phyloP scores from a whole-genome alignment of 2,329 filamentous ascomycete genomes.

The Penicillium vulpinum region DNA sequence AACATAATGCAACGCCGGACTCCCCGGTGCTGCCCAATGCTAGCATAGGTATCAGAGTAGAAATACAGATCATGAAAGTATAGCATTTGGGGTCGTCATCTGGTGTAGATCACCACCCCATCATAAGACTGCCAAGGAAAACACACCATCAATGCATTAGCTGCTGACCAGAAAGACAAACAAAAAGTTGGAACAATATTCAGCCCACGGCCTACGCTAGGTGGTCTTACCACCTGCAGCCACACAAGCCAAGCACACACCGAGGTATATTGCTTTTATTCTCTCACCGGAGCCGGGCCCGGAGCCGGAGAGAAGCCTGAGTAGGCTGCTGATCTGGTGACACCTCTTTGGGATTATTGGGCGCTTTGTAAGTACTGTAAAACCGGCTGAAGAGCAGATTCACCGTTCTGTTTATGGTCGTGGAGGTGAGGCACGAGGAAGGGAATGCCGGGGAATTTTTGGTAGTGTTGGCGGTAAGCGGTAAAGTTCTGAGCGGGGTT shows the following conservation, averaged over 20 bases:
- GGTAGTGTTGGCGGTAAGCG: conserved; percentile 37
- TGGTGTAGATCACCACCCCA: neutral
- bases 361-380: conserved; percentile 26
- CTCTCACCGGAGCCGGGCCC: conserved; percentile 4
- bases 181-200: conserved; percentile 5
- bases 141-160: neutral
- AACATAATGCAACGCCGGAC: conserved; percentile 17
- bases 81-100: conserved; percentile 5
- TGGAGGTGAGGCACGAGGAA: conserved; percentile 41
- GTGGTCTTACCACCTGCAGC: conserved; percentile 15
- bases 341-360: neutral
- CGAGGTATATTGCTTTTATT: neutral
- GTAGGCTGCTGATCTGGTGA: conserved; percentile 2
- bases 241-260: conserved; percentile 14
- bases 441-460: conserved; percentile 36
- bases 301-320: neutral
- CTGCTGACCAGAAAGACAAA: conserved; percentile 1
- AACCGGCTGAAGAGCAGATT: conserved; percentile 29
- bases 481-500: conserved; percentile 37
- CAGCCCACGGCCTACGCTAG: neutral
- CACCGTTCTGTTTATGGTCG: conserved; percentile 34
- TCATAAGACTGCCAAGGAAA: conserved; percentile 2
- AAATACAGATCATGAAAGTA: conserved; percentile 16
- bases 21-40: conserved; percentile 18
- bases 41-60: conserved; percentile 25